These are phyloP conservation scores for Dictyophora rubrovolvata DNA, from an alignment of 768 basidiomycete genomes.

Conservation along the genomic window DNA sequence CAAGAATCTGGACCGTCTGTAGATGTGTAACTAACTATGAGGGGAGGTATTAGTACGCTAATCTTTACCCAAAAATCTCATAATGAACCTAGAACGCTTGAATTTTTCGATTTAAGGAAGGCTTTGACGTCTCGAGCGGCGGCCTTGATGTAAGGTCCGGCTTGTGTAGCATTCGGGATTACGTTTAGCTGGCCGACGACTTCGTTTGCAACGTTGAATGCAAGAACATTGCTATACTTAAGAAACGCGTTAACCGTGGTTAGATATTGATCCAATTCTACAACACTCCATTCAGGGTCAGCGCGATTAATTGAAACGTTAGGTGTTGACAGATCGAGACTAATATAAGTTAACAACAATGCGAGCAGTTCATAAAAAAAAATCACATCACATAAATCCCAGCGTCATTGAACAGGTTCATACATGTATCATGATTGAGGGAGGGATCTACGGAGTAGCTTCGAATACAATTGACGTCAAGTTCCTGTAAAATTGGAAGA, in stretches of 20 bases:
- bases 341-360: constrained; percentile 21
- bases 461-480: constrained; percentile 74
- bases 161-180: constrained; percentile 39
- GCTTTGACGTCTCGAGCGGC: constrained; percentile 83
- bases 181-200: constrained; percentile 38
- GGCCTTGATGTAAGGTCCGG: constrained; percentile 78
- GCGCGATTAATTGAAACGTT: constrained; percentile 77
- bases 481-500: constrained; percentile 61
- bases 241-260: constrained; percentile 68
- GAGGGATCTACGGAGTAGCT: constrained; percentile 77
- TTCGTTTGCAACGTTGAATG: constrained; percentile 87
- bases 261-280: constrained; percentile 69
- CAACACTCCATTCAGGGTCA: constrained; percentile 70
- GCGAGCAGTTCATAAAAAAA: not conserved
- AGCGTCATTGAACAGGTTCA: constrained; percentile 63
- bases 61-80: not conserved
- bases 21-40: constrained; percentile 76
- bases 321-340: constrained; percentile 80
- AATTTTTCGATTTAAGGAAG: constrained; percentile 44
- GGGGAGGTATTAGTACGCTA: constrained; percentile 17
- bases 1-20: constrained; percentile 63
- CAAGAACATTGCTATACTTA: constrained; percentile 84
- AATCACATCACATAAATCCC: constrained; percentile 81
- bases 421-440: constrained; percentile 80
- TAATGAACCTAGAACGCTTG: constrained; percentile 3